These are phyloP conservation scores for Calocera cornea DNA, from an alignment of 768 basidiomycete species.

Conservation along the genomic window DNA sequence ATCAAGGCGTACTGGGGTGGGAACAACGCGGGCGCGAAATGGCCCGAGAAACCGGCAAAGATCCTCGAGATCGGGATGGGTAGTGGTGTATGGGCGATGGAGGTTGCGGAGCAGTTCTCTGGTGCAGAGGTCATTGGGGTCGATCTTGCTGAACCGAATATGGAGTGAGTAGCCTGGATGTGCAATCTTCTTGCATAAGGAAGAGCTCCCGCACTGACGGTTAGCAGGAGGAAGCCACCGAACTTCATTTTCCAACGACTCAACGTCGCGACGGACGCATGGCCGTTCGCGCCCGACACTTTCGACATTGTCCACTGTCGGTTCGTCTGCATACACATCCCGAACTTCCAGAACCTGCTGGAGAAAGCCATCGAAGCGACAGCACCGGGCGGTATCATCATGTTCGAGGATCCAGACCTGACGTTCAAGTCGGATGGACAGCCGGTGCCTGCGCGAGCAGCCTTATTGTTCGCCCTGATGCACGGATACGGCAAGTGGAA, in stretches of 20 bases:
- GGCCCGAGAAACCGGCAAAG: background rate
- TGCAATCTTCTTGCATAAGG: too few relatives aligned
- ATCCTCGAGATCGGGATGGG: background rate
- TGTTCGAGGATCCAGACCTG: background rate
- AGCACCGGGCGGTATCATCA: background rate
- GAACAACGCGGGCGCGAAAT: background rate
- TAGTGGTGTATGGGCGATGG: background rate
- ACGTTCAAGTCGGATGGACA: background rate
- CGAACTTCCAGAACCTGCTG: background rate
- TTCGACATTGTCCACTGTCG: constrained; percentile 1
- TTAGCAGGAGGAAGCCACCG: background rate
- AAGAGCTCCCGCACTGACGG: too few relatives aligned
- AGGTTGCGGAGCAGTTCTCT: background rate
- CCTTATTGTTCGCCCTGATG: background rate
- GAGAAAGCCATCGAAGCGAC: background rate
- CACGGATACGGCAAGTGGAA: background rate
- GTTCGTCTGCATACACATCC: background rate
- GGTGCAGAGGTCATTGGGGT: background rate
- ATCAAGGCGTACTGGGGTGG: background rate
- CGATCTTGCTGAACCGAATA: background rate
- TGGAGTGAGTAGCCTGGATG: background rate
- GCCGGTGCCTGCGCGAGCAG: background rate
- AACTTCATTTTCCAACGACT: background rate
- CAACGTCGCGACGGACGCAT: background rate
- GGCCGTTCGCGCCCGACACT: background rate